Evolutionary conservation across 75 land plant genomes (phyloP).

Genomic region (Sequoia sempervirens): DNA sequence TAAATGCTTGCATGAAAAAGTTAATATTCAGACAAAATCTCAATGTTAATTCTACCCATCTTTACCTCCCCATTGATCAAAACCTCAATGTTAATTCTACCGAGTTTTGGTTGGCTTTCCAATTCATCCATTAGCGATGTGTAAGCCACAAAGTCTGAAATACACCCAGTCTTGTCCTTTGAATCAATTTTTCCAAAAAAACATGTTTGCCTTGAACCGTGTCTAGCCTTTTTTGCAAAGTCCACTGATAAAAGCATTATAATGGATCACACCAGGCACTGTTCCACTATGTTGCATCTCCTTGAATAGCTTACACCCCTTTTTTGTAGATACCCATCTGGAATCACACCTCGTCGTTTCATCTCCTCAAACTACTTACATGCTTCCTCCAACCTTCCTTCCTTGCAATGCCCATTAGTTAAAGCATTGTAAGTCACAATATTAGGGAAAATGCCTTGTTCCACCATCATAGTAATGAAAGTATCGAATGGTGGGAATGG

Average conservation of each 20-base stretch:
- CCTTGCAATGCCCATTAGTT: slow-evolving; percentile 41
- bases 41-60: neutral
- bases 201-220: too few species aligned
- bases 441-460: slow-evolving; percentile 30
- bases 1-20: neutral
- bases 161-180: slow-evolving; percentile 54
- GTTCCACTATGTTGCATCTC: slow-evolving; percentile 58
- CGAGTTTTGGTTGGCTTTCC: neutral
- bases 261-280: slow-evolving; percentile 52
- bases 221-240: slow-evolving; percentile 68
- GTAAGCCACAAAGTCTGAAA: slow-evolving; percentile 40
- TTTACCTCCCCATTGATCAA: neutral
- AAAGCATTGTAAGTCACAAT: slow-evolving; percentile 50
- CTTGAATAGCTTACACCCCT: slow-evolving; percentile 51
- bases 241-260: slow-evolving; percentile 74
- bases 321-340: slow-evolving; percentile 35
- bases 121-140: neutral
- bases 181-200: too few species aligned
- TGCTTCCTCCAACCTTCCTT: slow-evolving; percentile 36
- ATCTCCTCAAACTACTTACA: slow-evolving; percentile 38
- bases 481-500: slow-evolving; percentile 39
- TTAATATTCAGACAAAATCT: neutral
- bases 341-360: slow-evolving; percentile 23
- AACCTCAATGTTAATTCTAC: neutral
- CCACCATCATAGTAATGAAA: slow-evolving; percentile 40